phyloP scores from a whole-genome alignment of 192 early-diverging fungal species.

The Coemansia asiatica region DNA sequence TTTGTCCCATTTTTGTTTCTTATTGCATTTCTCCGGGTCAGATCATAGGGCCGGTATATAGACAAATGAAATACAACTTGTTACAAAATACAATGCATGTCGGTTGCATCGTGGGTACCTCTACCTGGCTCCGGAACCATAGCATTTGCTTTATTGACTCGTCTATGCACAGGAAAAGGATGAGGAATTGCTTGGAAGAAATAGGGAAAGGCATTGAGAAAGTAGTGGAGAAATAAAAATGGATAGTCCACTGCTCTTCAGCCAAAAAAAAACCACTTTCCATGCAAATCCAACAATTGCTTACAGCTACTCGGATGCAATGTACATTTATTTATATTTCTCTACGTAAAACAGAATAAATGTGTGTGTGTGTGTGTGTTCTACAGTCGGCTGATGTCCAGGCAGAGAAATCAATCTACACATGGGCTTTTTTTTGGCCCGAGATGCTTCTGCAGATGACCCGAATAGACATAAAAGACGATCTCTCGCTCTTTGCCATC shows the following conservation, averaged over 20 bases:
- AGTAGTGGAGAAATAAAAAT: background rate
- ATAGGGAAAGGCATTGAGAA: slow-evolving; percentile 6
- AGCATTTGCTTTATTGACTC: slow-evolving; percentile 1
- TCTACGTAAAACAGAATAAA: background rate
- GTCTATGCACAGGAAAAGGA: background rate
- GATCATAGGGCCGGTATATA: background rate
- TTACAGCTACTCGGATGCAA: no score
- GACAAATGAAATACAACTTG: background rate
- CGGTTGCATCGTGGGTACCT: background rate
- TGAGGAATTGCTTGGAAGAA: background rate
- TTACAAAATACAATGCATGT: background rate
- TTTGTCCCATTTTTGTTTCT: background rate
- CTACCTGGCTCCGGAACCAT: background rate
- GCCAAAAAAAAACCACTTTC: background rate
- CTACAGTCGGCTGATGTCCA: background rate
- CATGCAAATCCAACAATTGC: background rate
- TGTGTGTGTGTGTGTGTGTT: no score
- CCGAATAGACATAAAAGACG: background rate
- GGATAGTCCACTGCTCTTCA: background rate
- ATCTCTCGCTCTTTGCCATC: background rate
- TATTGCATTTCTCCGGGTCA: slow-evolving; percentile 6
- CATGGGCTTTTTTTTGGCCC: background rate
- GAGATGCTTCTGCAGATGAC: background rate
- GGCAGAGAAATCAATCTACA: background rate
- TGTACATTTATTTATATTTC: background rate